Conservation (phyloP, 495 filamentous ascomycete species). For the Annulohypoxylon moriforme region DNA sequence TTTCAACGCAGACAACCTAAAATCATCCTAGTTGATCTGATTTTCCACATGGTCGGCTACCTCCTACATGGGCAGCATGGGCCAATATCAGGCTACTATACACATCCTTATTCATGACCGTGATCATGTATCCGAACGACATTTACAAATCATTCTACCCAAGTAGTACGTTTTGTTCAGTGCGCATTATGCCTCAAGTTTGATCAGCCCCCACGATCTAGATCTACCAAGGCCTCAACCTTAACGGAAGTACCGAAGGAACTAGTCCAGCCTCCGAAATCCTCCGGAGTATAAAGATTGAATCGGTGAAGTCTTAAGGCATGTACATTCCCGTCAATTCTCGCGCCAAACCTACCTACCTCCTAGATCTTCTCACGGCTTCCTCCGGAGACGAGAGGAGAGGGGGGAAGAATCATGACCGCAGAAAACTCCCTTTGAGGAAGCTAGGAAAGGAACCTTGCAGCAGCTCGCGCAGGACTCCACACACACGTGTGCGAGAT, state of each 20-base stretch:
- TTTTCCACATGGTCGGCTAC: not conserved
- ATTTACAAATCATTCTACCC: not conserved
- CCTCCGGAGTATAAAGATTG: conserved; percentile 17
- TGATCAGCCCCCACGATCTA: conserved; percentile 18
- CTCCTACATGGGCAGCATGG: not conserved
- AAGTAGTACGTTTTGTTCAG: no score
- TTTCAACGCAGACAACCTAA: not conserved
- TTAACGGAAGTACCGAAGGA: conserved; percentile 18
- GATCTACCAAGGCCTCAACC: conserved; percentile 4
- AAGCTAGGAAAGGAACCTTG: conserved; percentile 23
- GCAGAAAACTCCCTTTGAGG: conserved; percentile 14
- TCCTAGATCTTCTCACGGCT: not conserved
- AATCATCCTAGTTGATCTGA: not conserved
- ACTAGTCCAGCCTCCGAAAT: conserved; percentile 27
- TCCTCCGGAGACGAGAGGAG: conserved; percentile 1
- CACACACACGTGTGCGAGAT: conserved; percentile 17
- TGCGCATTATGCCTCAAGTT: not conserved
- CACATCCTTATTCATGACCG: not conserved
- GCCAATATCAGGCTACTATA: not conserved
- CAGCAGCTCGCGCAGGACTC: conserved; percentile 16
- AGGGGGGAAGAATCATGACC: not conserved
- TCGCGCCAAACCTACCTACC: not conserved
- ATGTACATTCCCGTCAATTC: no score
- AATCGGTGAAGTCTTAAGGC: conserved; percentile 3
- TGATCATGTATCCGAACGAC: not conserved